These are phyloP conservation scores for Saccharomycopsis selenospora DNA, from an alignment of 805 yeast species.

Conservation along the genomic window DNA sequence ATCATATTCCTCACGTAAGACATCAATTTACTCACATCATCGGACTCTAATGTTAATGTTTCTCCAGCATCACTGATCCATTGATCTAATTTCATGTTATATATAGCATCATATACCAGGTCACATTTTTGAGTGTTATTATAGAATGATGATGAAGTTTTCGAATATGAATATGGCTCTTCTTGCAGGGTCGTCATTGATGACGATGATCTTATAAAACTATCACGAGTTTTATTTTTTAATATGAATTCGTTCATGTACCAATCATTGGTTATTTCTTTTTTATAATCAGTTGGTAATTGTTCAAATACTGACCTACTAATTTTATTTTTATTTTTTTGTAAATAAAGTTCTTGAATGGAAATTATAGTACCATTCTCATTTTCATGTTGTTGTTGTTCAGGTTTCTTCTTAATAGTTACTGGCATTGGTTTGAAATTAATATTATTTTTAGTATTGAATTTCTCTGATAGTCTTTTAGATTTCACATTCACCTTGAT, in stretches of 20 bases:
- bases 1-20: background rate
- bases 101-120: background rate
- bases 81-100: conserved; percentile 1
- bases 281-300: conserved; percentile 10
- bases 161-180: background rate
- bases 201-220: background rate
- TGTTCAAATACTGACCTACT: conserved; percentile 11
- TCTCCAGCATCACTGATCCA: background rate
- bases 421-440: too few relatives aligned
- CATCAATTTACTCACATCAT: background rate
- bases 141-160: background rate
- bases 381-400: background rate
- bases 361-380: conserved; percentile 4
- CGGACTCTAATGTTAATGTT: background rate
- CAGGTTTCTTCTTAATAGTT: background rate
- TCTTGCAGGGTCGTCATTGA: background rate
- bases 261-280: conserved; percentile 14
- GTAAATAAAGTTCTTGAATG: conserved; percentile 16
- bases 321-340: conserved; percentile 14
- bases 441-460: conserved; percentile 7
- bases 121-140: background rate
- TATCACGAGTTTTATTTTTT: conserved; percentile 10
- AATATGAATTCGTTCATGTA: conserved; percentile 10
- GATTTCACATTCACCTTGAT: conserved; percentile 41
- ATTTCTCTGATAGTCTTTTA: conserved; percentile 3